phyloP scores from a whole-genome alignment of 139 green algal species.

The Closterium sp. region DNA sequence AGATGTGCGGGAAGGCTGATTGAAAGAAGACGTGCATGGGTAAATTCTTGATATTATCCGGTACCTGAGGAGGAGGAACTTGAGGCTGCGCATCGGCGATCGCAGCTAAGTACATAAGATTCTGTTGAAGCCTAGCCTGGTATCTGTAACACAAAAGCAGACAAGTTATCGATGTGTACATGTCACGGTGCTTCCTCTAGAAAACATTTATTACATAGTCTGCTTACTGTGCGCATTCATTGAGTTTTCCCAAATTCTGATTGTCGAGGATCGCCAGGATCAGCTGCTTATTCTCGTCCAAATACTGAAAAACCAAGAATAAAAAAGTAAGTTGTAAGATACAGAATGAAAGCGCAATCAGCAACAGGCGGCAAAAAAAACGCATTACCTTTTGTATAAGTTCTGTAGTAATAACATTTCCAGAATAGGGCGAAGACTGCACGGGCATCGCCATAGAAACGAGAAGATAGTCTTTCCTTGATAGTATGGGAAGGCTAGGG shows the following conservation, averaged over 20 bases:
- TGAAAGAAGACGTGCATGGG: too few relatives aligned
- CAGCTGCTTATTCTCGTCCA: constrained; percentile 64
- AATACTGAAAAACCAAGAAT: constrained; percentile 39
- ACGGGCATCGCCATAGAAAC: background rate
- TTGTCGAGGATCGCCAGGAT: constrained; percentile 63
- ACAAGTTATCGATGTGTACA: background rate
- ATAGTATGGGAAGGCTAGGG: too few relatives aligned
- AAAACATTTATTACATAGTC: too few relatives aligned
- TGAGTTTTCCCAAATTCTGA: constrained; percentile 60
- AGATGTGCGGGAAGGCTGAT: too few relatives aligned
- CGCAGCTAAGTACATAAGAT: constrained; percentile 66
- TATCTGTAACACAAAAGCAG: constrained; percentile 27
- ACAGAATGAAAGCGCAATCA: background rate
- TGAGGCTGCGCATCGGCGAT: constrained; percentile 63
- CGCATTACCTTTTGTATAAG: constrained; percentile 34
- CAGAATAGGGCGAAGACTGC: background rate
- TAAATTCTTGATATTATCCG: too few relatives aligned
- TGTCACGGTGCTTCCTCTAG: background rate
- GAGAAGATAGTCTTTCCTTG: too few relatives aligned
- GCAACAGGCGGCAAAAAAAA: constrained; percentile 1
- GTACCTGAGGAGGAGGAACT: constrained; percentile 16
- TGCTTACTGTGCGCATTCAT: constrained; percentile 57
- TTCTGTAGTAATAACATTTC: constrained; percentile 26
- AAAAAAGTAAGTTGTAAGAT: background rate
- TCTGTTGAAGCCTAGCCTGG: constrained; percentile 60